Evolutionary conservation across 1,284 basidiomycete species (phyloP), one percentile per base, ranked within the genome.

Genomic region (Pyrrhoderma noxium): DNA sequence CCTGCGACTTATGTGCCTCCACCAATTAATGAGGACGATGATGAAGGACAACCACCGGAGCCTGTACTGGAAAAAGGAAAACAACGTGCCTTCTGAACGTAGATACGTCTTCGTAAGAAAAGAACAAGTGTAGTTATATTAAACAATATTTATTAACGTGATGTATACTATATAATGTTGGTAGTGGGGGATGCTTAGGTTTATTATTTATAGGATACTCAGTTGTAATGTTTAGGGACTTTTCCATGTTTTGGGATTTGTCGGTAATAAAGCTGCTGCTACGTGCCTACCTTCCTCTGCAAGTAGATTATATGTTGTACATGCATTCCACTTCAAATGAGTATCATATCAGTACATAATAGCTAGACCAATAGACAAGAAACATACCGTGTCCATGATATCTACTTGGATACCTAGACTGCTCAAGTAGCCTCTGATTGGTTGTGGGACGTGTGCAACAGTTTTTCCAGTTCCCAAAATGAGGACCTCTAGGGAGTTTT

Each of bases 301-400:
- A 37, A 98, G 76, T 31, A 98, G 69, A 66, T 98, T 98, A 67
- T 92, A 98, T 0, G 94, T 96, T 31, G 92, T 87, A 61, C 91
- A 93, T 9, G 94, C 94, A 36, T 55, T 49, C 40, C 40, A 49
- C 46, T 52, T 16, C 19, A 8, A 5, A 37, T 38, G n/a, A 8
- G n/a, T n/a, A n/a, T n/a, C n/a, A n/a, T n/a, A n/a, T n/a, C n/a
- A n/a, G n/a, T n/a, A n/a, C n/a, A n/a, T n/a, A n/a, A n/a, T n/a
- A n/a, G n/a, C n/a, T n/a, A n/a, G n/a, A n/a, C n/a, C 22, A 2
- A 40, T 21, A 43, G 42, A 34, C 44, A 23, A 34, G 8, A 3
- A 7, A 75, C 84, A 55, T 62, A 94, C 94, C 44, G 93, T 93
- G 64, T 93, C 90, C 84, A 95, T 92, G n/a, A 92, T 75, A 59